Percentiles rank a stretch among this genome's conserved stretches.
These are phyloP conservation scores for Lactuca saligna DNA, from an alignment of 129 eudicot species.

Conservation along the genomic window DNA sequence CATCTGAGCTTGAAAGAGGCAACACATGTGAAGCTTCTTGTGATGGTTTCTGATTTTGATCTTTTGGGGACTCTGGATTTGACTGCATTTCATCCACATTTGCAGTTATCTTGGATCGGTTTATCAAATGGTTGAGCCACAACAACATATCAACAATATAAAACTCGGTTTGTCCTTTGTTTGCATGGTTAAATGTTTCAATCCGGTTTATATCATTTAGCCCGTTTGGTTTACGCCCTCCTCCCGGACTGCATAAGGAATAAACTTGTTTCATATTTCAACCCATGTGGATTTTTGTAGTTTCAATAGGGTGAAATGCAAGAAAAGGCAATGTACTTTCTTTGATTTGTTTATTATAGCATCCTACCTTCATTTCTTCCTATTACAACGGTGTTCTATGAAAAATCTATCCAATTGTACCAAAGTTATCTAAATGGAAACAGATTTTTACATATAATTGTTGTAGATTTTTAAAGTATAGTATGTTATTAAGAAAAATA, in stretches of 20 bases:
- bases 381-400: not conserved
- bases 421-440: not conserved
- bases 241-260: conserved; percentile 56
- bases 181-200: conserved; percentile 82
- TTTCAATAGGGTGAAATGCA: not conserved
- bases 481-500: too few species aligned
- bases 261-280: conserved; percentile 7
- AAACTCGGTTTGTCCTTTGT: conserved; percentile 64
- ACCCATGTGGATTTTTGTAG: not conserved
- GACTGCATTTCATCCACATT: conserved; percentile 24
- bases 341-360: too few species aligned
- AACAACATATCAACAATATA: conserved; percentile 54
- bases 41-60: conserved; percentile 14
- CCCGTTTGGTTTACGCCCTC: conserved; percentile 48
- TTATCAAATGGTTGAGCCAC: conserved; percentile 71
- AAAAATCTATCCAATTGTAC: not conserved
- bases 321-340: not conserved
- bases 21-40: not conserved
- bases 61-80: conserved; percentile 33
- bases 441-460: too few species aligned
- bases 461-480: too few species aligned
- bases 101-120: conserved; percentile 37
- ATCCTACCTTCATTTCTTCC: not conserved
- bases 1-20: conserved; percentile 3
- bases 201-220: conserved; percentile 45